These are phyloP conservation scores for Mycena olivaceomarginata DNA, from an alignment of 768 basidiomycete genomes.

Conservation along the genomic window DNA sequence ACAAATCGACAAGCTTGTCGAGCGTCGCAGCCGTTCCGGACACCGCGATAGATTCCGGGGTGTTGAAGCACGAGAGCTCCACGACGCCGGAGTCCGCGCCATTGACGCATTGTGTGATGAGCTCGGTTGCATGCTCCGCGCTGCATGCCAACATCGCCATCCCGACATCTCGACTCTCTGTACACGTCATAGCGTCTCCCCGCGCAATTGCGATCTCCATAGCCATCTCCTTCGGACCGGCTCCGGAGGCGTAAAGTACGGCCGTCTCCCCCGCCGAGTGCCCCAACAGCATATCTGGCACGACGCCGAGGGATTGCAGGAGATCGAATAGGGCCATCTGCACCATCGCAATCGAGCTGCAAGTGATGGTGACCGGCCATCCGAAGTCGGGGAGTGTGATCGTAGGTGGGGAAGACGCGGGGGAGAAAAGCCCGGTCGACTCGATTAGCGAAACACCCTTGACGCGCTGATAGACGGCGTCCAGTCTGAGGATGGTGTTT, in stretches of 20 bases:
- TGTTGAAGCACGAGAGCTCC: conserved; percentile 2
- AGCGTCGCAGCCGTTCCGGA: not conserved
- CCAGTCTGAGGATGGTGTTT: conserved; percentile 51
- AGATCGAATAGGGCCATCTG: conserved; percentile 58
- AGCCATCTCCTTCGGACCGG: conserved; percentile 51
- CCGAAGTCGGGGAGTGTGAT: not conserved
- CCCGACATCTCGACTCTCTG: conserved; percentile 41
- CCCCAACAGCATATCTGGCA: conserved; percentile 52
- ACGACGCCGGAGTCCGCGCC: not conserved
- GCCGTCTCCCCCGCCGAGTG: conserved; percentile 61
- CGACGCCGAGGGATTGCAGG: conserved; percentile 47
- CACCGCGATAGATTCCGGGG: not conserved
- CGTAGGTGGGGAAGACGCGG: not conserved
- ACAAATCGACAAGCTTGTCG: conserved; percentile 42
- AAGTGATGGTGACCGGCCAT: conserved; percentile 47
- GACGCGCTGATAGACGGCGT: conserved; percentile 46
- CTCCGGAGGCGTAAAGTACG: conserved; percentile 56
- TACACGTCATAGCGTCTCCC: conserved; percentile 49
- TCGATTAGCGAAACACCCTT: conserved; percentile 52
- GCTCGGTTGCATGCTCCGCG: not conserved
- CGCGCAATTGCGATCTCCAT: conserved; percentile 57
- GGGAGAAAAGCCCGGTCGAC: conserved; percentile 52
- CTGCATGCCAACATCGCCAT: conserved; percentile 2
- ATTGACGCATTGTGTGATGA: not conserved
- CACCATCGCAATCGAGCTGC: conserved; percentile 53